phyloP scores from a whole-genome alignment of 176 grass and related monocot genomes.

The Paspalum notatum region DNA sequence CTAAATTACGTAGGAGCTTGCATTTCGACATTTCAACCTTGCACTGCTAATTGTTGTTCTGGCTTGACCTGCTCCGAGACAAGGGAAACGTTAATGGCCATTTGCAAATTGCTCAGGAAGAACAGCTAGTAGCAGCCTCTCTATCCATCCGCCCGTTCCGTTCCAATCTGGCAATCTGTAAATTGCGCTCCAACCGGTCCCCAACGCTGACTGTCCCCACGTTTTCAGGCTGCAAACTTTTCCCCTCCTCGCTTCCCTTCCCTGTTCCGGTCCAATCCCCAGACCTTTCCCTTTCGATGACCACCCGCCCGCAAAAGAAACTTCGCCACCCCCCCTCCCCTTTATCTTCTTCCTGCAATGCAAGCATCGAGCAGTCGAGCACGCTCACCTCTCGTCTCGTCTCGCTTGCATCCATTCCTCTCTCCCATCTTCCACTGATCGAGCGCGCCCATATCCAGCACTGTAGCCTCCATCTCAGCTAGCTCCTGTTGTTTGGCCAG shows the following conservation, averaged over 20 bases:
- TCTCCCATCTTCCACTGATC: neutral
- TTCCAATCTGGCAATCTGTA: conserved; percentile 17
- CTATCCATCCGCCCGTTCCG: neutral
- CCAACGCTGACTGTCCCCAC: conserved; percentile 51
- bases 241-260: neutral
- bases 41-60: too few relatives aligned
- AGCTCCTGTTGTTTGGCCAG: conserved; percentile 18
- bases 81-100: too few relatives aligned
- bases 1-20: too few relatives aligned
- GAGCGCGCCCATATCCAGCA: conserved; percentile 7
- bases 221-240: conserved; percentile 39
- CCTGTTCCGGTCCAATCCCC: conserved; percentile 46
- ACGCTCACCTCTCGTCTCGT: neutral
- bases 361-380: neutral
- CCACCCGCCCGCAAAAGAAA: conserved; percentile 34
- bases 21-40: too few relatives aligned
- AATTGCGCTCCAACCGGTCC: conserved; percentile 36
- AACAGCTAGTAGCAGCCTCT: too few relatives aligned
- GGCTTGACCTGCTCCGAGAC: too few relatives aligned
- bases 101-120: too few relatives aligned
- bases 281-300: conserved; percentile 53
- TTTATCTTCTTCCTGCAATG: conserved; percentile 38
- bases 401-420: neutral
- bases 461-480: conserved; percentile 25
- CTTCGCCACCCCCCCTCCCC: conserved; percentile 25